Evolutionary conservation across 2,329 filamentous ascomycete genomes (phyloP), one percentile per base, ranked within the genome.

Genomic region (Talaromyces atroroseus): DNA sequence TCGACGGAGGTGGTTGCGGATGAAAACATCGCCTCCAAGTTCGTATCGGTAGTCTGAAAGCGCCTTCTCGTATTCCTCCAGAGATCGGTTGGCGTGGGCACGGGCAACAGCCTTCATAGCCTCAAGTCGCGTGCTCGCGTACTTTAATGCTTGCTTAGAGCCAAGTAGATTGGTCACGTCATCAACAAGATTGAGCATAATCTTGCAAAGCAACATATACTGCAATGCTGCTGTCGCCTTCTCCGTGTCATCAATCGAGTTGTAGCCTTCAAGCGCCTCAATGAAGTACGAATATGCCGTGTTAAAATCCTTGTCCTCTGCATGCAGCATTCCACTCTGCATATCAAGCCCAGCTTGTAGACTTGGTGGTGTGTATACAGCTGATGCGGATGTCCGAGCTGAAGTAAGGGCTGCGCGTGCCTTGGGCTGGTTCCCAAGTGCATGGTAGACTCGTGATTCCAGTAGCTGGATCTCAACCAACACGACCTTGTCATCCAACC

Each of bases 141-240:
- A 97, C 76, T 95, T 94, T 70, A 95, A 85, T 40, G 95, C 94
- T 74, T 96, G 92, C 82, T 99, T 99, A 54, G 90, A 95, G 29
- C 88, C 85, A 85, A 99, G 90, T 64, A 99, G 84, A 69, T 88
- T 85, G 76, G 92, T 95, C 72, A 99, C 92, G 73, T 99, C 95
- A 78, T 97, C 92, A 63, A 86, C 90, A 42, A 95, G 82, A 77
- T 99, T 99, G 65, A 99, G 82, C 95, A 99, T 99, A 74, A 99
- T 94, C 80, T 99, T 99, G 85, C 94, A 97, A 36, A 99, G 86
- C 54, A 99, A 84, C 94, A 99, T 99, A 81, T 99, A 99, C 79
- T 99, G 94, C 63, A 99, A 80, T 11, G 94, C 91, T 12, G 92
- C 90, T n/a, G 92, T 95, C n/a, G 95, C 94, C 76, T 92, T 91